Conservation (phyloP, 1,284 basidiomycete genomes). For the Somion occarium region DNA sequence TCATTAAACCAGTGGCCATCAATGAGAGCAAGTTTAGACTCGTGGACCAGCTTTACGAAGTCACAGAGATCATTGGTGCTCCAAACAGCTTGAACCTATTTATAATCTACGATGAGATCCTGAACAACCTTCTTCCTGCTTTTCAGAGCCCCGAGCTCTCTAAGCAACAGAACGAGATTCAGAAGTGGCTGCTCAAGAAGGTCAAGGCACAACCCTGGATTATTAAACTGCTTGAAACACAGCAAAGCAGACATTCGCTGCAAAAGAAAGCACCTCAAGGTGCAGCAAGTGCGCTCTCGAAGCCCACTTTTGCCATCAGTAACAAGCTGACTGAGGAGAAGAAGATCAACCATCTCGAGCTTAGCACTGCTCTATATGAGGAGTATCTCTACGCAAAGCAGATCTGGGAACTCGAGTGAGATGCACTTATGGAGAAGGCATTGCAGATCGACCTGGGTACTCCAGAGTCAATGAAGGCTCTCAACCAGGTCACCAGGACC, state of each 20-base stretch:
- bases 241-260: constrained; percentile 2
- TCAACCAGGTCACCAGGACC: constrained; percentile 5
- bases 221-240: constrained; percentile 12
- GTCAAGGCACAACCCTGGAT: constrained; percentile 20
- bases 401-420: constrained; percentile 6
- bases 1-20: constrained; percentile 21
- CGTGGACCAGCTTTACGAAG: constrained; percentile 22
- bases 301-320: not conserved
- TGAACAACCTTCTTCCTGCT: constrained; percentile 22
- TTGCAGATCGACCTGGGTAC: constrained; percentile 3
- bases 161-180: constrained; percentile 20
- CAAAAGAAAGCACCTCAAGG: not conserved
- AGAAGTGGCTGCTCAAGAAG: constrained; percentile 21
- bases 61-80: constrained; percentile 16
- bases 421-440: constrained; percentile 4
- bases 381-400: constrained; percentile 7
- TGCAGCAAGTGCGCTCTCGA: not conserved
- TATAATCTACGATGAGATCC: constrained; percentile 20
- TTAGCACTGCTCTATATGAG: constrained; percentile 3
- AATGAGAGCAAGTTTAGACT: constrained; percentile 24
- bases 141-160: constrained; percentile 7
- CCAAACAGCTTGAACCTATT: constrained; percentile 22
- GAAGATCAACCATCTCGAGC: constrained; percentile 5
- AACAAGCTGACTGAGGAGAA: not conserved
- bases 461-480: not conserved